These are phyloP conservation scores for Myochromella boudieri DNA, from an alignment of 768 basidiomycete genomes.

Conservation along the genomic window DNA sequence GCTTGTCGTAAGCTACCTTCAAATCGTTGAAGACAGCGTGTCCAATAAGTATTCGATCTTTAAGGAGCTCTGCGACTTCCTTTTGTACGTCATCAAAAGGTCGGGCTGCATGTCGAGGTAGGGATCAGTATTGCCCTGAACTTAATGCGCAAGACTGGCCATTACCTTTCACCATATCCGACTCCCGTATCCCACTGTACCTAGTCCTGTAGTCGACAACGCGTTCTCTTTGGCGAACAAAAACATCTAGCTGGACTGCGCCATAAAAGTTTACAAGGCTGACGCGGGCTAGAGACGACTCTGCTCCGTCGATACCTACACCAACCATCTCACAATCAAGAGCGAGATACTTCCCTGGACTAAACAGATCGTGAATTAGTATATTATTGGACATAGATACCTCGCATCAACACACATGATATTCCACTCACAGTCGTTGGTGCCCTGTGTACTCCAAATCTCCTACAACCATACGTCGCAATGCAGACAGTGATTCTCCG, in stretches of 20 bases:
- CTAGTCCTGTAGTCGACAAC: slow-evolving; percentile 93
- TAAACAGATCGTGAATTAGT: slow-evolving; percentile 22
- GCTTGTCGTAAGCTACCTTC: slow-evolving; percentile 71
- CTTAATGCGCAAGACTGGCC: neutral
- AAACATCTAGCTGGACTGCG: slow-evolving; percentile 74
- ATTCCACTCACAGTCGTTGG: slow-evolving; percentile 44
- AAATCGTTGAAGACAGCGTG: slow-evolving; percentile 93
- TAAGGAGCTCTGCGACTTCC: slow-evolving; percentile 70
- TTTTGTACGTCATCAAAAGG: slow-evolving; percentile 80
- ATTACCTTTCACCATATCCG: slow-evolving; percentile 71
- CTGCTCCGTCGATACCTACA: slow-evolving; percentile 77
- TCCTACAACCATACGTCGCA: slow-evolving; percentile 58
- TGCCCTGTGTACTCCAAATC: slow-evolving; percentile 35
- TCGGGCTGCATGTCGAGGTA: slow-evolving; percentile 49
- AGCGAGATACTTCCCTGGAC: slow-evolving; percentile 74
- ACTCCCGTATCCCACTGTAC: slow-evolving; percentile 79
- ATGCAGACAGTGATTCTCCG: slow-evolving; percentile 43
- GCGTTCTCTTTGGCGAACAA: slow-evolving; percentile 81
- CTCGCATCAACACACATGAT: slow-evolving; percentile 8
- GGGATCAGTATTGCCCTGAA: neutral
- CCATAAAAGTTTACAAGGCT: slow-evolving; percentile 91
- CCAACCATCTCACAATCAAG: slow-evolving; percentile 99
- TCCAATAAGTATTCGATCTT: slow-evolving; percentile 80
- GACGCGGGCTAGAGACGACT: slow-evolving; percentile 86
- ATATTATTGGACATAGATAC: neutral